Conservation (phyloP, 2,329 filamentous ascomycete genomes). For the Leptoxyphium fumago region DNA sequence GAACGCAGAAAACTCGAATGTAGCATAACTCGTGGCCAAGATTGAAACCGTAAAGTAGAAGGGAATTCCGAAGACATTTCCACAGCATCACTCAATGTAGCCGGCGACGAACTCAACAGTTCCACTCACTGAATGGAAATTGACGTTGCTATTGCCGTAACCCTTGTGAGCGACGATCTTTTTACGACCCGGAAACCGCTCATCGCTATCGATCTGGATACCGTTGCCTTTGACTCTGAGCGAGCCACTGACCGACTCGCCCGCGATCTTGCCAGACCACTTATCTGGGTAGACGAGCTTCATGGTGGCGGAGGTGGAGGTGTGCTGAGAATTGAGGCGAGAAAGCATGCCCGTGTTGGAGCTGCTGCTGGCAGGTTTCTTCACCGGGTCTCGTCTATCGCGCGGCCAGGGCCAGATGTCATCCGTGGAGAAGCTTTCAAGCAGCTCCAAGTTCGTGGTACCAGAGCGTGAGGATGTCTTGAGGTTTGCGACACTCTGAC, state of each 20-base stretch:
- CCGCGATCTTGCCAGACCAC: conserved; percentile 28
- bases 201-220: conserved; percentile 17
- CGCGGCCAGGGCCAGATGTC: neutral
- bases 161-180: conserved; percentile 27
- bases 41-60: no score
- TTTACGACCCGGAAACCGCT: conserved; percentile 14
- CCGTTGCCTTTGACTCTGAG: conserved; percentile 25
- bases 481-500: conserved; percentile 12
- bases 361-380: neutral
- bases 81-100: neutral
- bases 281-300: conserved; percentile 26
- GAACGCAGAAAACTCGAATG: no score
- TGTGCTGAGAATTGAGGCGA: conserved; percentile 18
- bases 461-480: conserved; percentile 22
- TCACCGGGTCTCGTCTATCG: conserved; percentile 6
- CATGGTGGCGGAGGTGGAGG: conserved; percentile 19
- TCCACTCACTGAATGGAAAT: conserved; percentile 17
- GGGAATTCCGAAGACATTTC: no score
- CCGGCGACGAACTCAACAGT: conserved; percentile 7
- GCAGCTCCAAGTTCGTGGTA: conserved; percentile 19
- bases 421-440: conserved; percentile 15
- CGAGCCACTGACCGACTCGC: conserved; percentile 21
- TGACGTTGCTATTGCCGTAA: conserved; percentile 18
- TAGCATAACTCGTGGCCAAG: no score
- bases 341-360: conserved; percentile 17